phyloP scores from a whole-genome alignment of 2,329 filamentous ascomycete genomes.

The Sclerotinia trifoliorum region DNA sequence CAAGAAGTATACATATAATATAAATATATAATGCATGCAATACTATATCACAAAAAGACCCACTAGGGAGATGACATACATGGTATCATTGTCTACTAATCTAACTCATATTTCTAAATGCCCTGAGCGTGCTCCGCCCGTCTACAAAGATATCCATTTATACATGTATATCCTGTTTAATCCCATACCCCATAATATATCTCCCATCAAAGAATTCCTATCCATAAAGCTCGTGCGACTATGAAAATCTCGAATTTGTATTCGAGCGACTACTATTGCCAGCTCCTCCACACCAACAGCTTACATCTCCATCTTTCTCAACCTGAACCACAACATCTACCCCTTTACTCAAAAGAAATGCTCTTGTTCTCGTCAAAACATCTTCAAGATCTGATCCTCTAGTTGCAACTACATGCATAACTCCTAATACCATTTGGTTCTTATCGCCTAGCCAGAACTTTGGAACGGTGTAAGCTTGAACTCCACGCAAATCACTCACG shows the following conservation, averaged over 20 bases:
- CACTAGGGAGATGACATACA: neutral
- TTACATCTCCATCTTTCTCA: conserved; percentile 74
- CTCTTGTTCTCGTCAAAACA: conserved; percentile 72
- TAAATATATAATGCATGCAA: too few relatives aligned
- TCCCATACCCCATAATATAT: neutral
- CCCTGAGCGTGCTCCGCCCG: too few relatives aligned
- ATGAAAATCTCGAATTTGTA: conserved; percentile 19
- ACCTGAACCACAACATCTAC: conserved; percentile 87
- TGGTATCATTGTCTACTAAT: neutral
- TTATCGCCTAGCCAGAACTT: conserved; percentile 90
- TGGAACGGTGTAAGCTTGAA: conserved; percentile 80
- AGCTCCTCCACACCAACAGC: conserved; percentile 56
- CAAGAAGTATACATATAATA: too few relatives aligned
- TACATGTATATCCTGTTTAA: conserved; percentile 2
- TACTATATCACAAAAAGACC: neutral
- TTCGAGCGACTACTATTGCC: conserved; percentile 10
- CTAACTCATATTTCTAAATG: neutral
- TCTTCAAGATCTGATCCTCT: conserved; percentile 75
- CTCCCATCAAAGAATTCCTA: neutral
- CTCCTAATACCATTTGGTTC: conserved; percentile 64
- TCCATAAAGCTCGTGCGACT: conserved; percentile 3
- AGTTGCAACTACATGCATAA: conserved; percentile 81
- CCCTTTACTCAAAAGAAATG: conserved; percentile 66
- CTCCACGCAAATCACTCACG: conserved; percentile 76
- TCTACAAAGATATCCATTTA: neutral